Percentiles rank a stretch among this genome's conserved stretches.
These are phyloP conservation scores for Scheffersomyces lignosus DNA, from an alignment of 805 yeast genomes.

Conservation along the genomic window DNA sequence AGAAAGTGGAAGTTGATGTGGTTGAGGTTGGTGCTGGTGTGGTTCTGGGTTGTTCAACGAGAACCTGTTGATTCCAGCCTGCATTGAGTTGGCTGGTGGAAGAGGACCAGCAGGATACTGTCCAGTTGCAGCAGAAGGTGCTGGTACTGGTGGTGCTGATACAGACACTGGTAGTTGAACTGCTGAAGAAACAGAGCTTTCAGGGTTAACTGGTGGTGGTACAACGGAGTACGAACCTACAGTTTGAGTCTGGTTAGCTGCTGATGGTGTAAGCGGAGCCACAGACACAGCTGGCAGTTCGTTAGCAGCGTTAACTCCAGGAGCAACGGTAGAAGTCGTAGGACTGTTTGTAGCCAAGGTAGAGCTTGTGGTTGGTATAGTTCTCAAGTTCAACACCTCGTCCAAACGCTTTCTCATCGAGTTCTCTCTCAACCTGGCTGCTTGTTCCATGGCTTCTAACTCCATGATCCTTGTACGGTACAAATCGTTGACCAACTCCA, in stretches of 20 bases:
- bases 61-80: background rate
- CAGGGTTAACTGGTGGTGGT: background rate
- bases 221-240: too few relatives aligned
- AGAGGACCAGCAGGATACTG: conserved; percentile 2
- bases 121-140: background rate
- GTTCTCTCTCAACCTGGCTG: conserved; percentile 50
- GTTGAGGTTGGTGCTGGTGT: conserved; percentile 7
- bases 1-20: background rate
- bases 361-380: conserved; percentile 2
- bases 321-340: background rate
- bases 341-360: background rate
- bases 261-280: conserved; percentile 1
- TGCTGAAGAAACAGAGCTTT: background rate
- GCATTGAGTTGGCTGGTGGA: conserved; percentile 1
- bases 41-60: background rate
- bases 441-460: conserved; percentile 67
- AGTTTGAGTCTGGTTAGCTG: background rate
- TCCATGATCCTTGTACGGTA: conserved; percentile 82
- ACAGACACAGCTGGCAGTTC: conserved; percentile 3
- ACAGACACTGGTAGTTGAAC: background rate
- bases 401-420: conserved; percentile 51
- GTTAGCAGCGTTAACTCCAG: conserved; percentile 3
- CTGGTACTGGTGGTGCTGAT: conserved; percentile 1
- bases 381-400: conserved; percentile 36
- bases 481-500: conserved; percentile 87